These are phyloP conservation scores for Kazachstania bromeliacearum DNA, from an alignment of 805 yeast species.

Conservation along the genomic window DNA sequence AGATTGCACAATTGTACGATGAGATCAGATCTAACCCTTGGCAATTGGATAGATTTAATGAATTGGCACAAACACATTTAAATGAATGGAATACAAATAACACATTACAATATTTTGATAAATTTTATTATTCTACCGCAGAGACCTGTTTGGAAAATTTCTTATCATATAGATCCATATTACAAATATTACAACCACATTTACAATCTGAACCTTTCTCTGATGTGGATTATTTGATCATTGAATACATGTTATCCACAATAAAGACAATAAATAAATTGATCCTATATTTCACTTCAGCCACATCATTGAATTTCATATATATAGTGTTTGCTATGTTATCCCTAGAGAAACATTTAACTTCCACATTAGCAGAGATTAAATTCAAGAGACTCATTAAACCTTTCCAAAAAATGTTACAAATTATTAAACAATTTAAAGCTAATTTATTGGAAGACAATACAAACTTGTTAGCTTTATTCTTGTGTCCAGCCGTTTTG, in stretches of 20 bases:
- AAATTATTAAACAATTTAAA: conserved; percentile 6
- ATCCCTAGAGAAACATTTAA: conserved; percentile 10
- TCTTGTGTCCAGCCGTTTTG: conserved; percentile 12
- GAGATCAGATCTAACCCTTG: conserved; percentile 10
- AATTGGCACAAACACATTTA: conserved; percentile 4
- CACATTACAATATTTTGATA: conserved; percentile 7
- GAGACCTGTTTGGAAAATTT: conserved; percentile 7
- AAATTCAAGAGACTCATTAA: conserved; percentile 7
- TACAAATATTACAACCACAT: conserved; percentile 3
- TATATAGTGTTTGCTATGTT: conserved; percentile 8
- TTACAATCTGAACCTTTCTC: conserved; percentile 5
- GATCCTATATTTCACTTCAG: conserved; percentile 8
- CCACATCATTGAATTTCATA: conserved; percentile 7
- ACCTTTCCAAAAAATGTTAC: conserved; percentile 7
- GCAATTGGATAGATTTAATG: conserved; percentile 12
- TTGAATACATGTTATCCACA: conserved; percentile 3
- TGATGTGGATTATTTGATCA: conserved; percentile 8
- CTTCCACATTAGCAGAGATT: conserved; percentile 3
- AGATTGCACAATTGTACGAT: conserved; percentile 9
- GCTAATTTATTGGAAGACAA: conserved; percentile 9
- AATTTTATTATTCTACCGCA: conserved; percentile 11
- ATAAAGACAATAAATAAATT: conserved; percentile 9
- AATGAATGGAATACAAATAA: conserved; percentile 1
- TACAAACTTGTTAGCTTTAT: conserved; percentile 10
- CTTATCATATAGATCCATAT: conserved; percentile 6